Evolutionary conservation across 345 rosid genomes (phyloP).

Genomic region (Punica granatum): DNA sequence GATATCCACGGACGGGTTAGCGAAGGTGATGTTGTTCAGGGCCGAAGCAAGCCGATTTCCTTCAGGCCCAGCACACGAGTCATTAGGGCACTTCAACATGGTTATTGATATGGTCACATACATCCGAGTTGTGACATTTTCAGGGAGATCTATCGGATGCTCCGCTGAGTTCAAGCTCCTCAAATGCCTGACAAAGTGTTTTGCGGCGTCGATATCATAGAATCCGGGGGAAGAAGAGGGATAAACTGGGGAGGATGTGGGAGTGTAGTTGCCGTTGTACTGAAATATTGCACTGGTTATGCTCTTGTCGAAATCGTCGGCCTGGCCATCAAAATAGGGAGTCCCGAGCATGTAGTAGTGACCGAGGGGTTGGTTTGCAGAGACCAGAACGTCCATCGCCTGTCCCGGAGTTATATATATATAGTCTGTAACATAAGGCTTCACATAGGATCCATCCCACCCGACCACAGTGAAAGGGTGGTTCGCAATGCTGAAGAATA

Average conservation of each 20-base stretch:
- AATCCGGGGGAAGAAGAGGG: slow-evolving; percentile 12
- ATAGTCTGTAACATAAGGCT: slow-evolving; percentile 14
- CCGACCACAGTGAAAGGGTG: slow-evolving; percentile 29
- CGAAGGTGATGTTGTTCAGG: slow-evolving; percentile 36
- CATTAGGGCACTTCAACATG: slow-evolving; percentile 15
- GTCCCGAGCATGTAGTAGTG: slow-evolving; percentile 25
- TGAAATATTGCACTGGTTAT: slow-evolving; percentile 28
- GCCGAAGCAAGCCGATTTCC: slow-evolving; percentile 36
- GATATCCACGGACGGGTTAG: slow-evolving; percentile 20
- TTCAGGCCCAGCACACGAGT: slow-evolving; percentile 27
- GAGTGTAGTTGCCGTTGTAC: slow-evolving; percentile 25
- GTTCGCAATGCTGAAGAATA: slow-evolving; percentile 26
- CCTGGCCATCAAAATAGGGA: slow-evolving; percentile 14
- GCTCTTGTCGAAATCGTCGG: slow-evolving; percentile 16
- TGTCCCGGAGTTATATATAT: slow-evolving; percentile 27
- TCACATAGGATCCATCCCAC: slow-evolving; percentile 25
- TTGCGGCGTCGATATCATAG: slow-evolving; percentile 14
- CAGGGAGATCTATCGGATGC: slow-evolving; percentile 26
- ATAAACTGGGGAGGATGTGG: slow-evolving; percentile 7
- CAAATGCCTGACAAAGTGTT: slow-evolving; percentile 1
- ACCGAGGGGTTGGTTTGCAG: slow-evolving; percentile 16
- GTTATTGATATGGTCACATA: slow-evolving; percentile 9
- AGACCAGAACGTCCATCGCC: slow-evolving; percentile 26
- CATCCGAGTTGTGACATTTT: slow-evolving; percentile 9
- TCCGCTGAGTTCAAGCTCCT: slow-evolving; percentile 15